Evolutionary conservation across 148 eudicot species (phyloP).

Genomic region (Rhododendron henanense): DNA sequence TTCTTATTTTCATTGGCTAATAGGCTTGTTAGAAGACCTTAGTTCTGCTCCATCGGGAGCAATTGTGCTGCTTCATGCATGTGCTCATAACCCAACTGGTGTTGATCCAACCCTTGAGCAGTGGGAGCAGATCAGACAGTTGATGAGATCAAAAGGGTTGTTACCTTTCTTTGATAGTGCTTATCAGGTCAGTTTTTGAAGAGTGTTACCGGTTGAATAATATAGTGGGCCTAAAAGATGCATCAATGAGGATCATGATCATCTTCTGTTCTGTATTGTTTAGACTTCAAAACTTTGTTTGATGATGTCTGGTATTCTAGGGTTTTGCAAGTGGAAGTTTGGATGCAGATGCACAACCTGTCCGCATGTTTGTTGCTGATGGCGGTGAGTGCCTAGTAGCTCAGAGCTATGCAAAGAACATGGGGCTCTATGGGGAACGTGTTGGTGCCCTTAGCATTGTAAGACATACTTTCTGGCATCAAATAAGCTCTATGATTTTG

Average conservation of each 20-base stretch:
- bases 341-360: conserved; percentile 79
- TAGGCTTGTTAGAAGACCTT: conserved; percentile 90
- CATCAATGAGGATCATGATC: not conserved
- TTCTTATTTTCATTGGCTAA: conserved; percentile 7
- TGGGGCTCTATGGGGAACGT: conserved; percentile 98
- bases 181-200: conserved; percentile 61
- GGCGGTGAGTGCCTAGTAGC: conserved; percentile 93
- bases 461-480: conserved; percentile 26
- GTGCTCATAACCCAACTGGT: conserved; percentile 99
- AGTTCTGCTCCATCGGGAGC: conserved; percentile 92
- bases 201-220: not conserved
- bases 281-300: not conserved
- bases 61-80: conserved; percentile 95
- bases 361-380: conserved; percentile 88
- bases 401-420: conserved; percentile 97
- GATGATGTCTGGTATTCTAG: conserved; percentile 28
- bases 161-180: conserved; percentile 98
- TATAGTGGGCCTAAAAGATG: not conserved
- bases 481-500: not conserved
- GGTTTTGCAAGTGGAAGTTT: conserved; percentile 98
- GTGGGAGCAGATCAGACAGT: conserved; percentile 80
- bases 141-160: conserved; percentile 73
- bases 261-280: not conserved
- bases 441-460: conserved; percentile 97
- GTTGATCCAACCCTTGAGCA: conserved; percentile 91